These are phyloP conservation scores for Pichia phayaonensis DNA, from an alignment of 805 yeast species.

Conservation along the genomic window DNA sequence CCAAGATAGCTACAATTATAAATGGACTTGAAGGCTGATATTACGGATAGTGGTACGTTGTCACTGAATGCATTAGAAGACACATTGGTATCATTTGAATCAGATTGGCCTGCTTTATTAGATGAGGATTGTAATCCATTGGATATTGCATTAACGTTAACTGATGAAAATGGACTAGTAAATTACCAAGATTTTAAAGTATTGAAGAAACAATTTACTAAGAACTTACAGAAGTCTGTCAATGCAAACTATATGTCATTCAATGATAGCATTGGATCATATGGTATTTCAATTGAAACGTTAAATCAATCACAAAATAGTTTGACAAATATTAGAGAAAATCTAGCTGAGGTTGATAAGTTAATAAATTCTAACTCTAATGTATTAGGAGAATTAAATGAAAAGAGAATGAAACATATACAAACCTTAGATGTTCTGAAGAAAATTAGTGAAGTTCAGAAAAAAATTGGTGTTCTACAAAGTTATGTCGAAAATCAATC, in stretches of 20 bases:
- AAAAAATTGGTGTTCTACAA: slow-evolving; percentile 58
- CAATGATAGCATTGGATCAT: slow-evolving; percentile 79
- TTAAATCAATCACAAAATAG: slow-evolving; percentile 54
- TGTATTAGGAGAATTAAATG: slow-evolving; percentile 55
- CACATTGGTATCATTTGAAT: slow-evolving; percentile 6
- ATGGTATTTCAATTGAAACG: slow-evolving; percentile 58
- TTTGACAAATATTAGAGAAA: slow-evolving; percentile 16
- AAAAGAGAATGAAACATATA: slow-evolving; percentile 50
- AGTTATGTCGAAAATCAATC: slow-evolving; percentile 59
- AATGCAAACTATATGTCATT: slow-evolving; percentile 78
- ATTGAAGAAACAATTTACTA: slow-evolving; percentile 48
- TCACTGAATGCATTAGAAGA: slow-evolving; percentile 4
- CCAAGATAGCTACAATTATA: not conserved
- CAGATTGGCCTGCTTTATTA: slow-evolving; percentile 34
- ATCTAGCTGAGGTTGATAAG: slow-evolving; percentile 15
- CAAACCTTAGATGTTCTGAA: slow-evolving; percentile 67
- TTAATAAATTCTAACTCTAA: slow-evolving; percentile 41
- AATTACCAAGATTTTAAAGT: slow-evolving; percentile 58
- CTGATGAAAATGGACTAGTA: slow-evolving; percentile 83
- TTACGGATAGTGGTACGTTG: not conserved
- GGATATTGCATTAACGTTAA: slow-evolving; percentile 72
- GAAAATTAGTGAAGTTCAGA: slow-evolving; percentile 52
- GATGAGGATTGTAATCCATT: slow-evolving; percentile 65
- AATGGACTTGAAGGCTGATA: not conserved
- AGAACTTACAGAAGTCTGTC: slow-evolving; percentile 59